These are phyloP conservation scores for Hibiscus mutabilis DNA, from an alignment of 345 rosid species.

Conservation along the genomic window DNA sequence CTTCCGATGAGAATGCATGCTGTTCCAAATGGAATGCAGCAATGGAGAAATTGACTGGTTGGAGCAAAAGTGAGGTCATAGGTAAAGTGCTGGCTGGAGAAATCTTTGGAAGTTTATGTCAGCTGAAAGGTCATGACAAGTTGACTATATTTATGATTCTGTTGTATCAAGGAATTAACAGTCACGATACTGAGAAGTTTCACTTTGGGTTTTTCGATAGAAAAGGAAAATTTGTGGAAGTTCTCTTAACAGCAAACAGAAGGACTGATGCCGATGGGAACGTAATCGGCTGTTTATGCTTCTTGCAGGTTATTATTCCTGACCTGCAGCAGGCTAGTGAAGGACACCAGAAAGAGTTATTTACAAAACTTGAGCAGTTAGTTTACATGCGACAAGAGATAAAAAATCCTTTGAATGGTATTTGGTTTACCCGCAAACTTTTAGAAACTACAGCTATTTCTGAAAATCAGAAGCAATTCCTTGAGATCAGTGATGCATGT, in stretches of 20 bases:
- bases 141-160: constrained; percentile 66
- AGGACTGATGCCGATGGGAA: constrained; percentile 47
- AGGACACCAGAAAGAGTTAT: constrained; percentile 21
- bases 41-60: constrained; percentile 78
- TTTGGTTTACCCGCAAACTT: constrained; percentile 67
- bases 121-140: constrained; percentile 53
- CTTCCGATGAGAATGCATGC: constrained; percentile 68
- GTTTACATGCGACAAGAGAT: constrained; percentile 63
- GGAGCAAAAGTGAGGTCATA: constrained; percentile 56
- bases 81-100: constrained; percentile 75
- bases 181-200: constrained; percentile 48
- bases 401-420: constrained; percentile 72
- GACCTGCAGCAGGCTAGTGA: constrained; percentile 18
- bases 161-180: constrained; percentile 55
- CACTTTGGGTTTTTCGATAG: constrained; percentile 55
- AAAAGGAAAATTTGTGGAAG: constrained; percentile 53
- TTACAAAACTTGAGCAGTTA: constrained; percentile 42
- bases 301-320: constrained; percentile 50
- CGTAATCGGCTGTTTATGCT: constrained; percentile 70
- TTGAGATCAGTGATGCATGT: constrained; percentile 68
- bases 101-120: constrained; percentile 65
- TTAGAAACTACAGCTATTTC: constrained; percentile 51
- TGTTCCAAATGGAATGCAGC: constrained; percentile 92
- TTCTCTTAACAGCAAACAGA: constrained; percentile 48
- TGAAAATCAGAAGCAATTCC: constrained; percentile 65